Evolutionary conservation across 495 filamentous ascomycete species (phyloP), one percentile per base, ranked within the genome.

Genomic region (Cairneyella variabilis): DNA sequence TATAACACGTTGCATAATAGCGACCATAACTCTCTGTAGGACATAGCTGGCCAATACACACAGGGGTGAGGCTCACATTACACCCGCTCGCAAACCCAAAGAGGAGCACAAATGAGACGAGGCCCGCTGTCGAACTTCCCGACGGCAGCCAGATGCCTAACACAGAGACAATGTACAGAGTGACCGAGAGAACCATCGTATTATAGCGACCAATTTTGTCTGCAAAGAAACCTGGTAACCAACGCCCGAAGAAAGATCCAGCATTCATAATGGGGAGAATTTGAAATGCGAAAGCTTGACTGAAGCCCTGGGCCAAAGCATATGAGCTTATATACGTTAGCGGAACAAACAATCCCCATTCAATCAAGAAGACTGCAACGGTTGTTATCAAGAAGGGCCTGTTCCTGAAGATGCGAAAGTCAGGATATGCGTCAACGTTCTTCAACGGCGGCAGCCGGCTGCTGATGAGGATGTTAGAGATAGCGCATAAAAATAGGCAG

Each of bases 41-140:
- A 69, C 91, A 96, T 12, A 96, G 77, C 72, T 95, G 90, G 9
- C 90, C 90, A 14, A 97, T 79, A 61, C 90, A 96, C 2, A 96
- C 91, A 0, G 91, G 91, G 1, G 88, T 87, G 44, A 97, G 66
- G 18, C 83, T 84, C 54, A 97, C 86, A 56, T 91, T 92, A 45
- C 82, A 84, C 5, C 92, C 92, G 26, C 82, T 86, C 12, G 81
- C 82, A 60, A 96, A 92, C 1, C 92, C 92, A 68, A 96, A 95
- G 0, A 90, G 58, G 0, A 91, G 65, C 0, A 84, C 69, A 64
- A 89, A 97, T 6, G 83, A 76, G 48, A 91, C 74, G 25, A 90
- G 69, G 43, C 86, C 64, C 18, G 36, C 14, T 38, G 14, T 17
- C 18, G 36, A 38, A 3, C 18, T 38, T 38, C 36, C 36, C 14